A percentile compares a stretch with the other conserved stretches of the same genome.
Conservation (phyloP, 441 rosid species). For the Metrosideros polymorpha region DNA sequence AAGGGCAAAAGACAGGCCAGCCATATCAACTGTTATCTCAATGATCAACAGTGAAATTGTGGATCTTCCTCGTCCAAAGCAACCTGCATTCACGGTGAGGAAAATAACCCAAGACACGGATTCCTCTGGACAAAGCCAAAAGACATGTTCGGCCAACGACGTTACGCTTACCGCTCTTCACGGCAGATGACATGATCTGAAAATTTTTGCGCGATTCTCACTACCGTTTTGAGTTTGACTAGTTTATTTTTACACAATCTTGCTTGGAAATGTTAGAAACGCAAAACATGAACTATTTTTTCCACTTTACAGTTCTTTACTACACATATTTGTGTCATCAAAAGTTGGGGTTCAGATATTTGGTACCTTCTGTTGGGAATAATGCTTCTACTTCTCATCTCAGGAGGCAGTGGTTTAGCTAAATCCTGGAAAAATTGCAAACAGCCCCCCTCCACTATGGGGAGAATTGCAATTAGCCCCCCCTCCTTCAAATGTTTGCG, state of each 20-base stretch:
- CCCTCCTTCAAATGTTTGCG: neutral
- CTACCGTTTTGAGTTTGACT: neutral
- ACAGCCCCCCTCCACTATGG: neutral
- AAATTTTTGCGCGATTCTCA: neutral
- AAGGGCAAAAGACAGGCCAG: constrained; percentile 40
- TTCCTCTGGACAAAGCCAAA: neutral
- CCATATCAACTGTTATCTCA: constrained; percentile 22
- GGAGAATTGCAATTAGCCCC: neutral
- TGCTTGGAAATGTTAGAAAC: neutral
- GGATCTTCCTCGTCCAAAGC: constrained; percentile 28
- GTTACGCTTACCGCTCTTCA: constrained; percentile 6
- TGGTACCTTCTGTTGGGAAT: neutral
- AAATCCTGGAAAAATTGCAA: neutral
- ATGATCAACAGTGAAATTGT: constrained; percentile 44
- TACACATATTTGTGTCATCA: neutral
- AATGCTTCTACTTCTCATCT: neutral
- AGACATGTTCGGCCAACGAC: neutral
- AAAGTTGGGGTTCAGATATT: neutral
- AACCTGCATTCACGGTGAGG: constrained; percentile 7
- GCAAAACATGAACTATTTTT: neutral
- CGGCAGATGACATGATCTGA: constrained; percentile 1
- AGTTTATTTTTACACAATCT: neutral
- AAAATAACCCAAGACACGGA: neutral
- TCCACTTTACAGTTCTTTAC: neutral
- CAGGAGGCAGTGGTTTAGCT: neutral